These are phyloP conservation scores for Chrysanthemum lavandulifolium DNA, from an alignment of 129 eudicot species.

Conservation along the genomic window DNA sequence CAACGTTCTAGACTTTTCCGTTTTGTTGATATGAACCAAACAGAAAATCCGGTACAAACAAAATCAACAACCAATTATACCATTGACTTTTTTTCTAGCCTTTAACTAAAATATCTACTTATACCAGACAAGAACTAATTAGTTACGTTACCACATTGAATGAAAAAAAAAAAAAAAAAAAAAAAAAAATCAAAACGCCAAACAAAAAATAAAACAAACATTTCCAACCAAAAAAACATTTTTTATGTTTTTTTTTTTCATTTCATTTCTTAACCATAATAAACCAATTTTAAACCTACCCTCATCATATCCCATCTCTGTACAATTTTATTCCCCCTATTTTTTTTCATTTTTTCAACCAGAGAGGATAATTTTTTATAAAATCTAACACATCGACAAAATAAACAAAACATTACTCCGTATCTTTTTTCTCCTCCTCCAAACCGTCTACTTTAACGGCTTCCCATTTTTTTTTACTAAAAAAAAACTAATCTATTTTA, in stretches of 20 bases:
- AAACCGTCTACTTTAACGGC: neutral
- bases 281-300: neutral
- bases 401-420: slow-evolving; percentile 23
- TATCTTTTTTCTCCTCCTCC: slow-evolving; percentile 5
- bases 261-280: slow-evolving; percentile 4
- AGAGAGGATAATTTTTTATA: slow-evolving; percentile 16
- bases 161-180: neutral
- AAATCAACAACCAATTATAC: slow-evolving; percentile 25
- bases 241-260: neutral
- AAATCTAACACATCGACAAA: slow-evolving; percentile 19
- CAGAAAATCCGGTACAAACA: slow-evolving; percentile 12
- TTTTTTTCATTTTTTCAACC: neutral
- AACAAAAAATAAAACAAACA: neutral
- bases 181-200: neutral
- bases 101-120: no score
- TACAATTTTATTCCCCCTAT: slow-evolving; percentile 26
- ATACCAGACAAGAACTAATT: no score
- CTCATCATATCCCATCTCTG: slow-evolving; percentile 19
- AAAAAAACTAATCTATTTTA: slow-evolving; percentile 49
- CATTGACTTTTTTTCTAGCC: neutral
- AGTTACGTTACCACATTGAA: neutral
- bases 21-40: slow-evolving; percentile 5
- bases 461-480: neutral
- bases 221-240: slow-evolving; percentile 2
- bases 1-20: neutral